Evolutionary conservation across 2,329 filamentous ascomycete species (phyloP), one percentile per base, ranked within the genome.

Genomic region (Trichoderma guizhouense): DNA sequence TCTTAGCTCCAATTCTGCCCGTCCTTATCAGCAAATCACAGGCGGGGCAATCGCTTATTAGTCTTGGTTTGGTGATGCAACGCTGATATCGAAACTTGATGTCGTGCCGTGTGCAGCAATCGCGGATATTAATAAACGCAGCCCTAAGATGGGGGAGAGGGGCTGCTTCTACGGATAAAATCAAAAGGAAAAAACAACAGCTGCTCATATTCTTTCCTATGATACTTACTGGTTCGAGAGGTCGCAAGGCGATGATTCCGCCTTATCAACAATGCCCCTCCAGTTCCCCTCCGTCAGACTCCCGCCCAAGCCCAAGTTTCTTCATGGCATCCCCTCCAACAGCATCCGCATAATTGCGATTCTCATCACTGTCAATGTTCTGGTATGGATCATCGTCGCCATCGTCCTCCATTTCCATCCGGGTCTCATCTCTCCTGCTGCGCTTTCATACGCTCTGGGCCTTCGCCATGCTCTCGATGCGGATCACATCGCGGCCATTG

Each of bases 401-500:
- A 80, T 89, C 6, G 83, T 89, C 24, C 82, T 90, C 21, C 84
- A 82, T 74, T 85, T 83, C 75, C 83, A 88, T 79, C 84, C 88
- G 0, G 83, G 86, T 0, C 87, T 98, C 74, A 89, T 95, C 64
- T 92, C 92, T 2, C 91, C 94, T 3, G 93, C 94, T 1, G 90
- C 95, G 2, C 88, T 98, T 1, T 91, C 95, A 30, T 98, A 97
- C 81, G 93, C 93, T 0, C 88, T 98, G 12, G 95, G 95, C 3
- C 87, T 98, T 14, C 92, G 95, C 55, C 95, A 98, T 84, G 95
- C 95, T n/a, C 89, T 98, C 58, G 96, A 98, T 78, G 96, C 95
- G n/a, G 95, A 98, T 82, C 96, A 98, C 80, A 88, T 87, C 77
- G 82, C 83, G 76, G 95, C 95, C 74, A 99, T 98, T 77, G 95